A percentile compares a stretch with the other conserved stretches of the same genome.
Evolutionary conservation across 768 basidiomycete genomes (phyloP).

Genomic region (Melanogaster broomeanus): DNA sequence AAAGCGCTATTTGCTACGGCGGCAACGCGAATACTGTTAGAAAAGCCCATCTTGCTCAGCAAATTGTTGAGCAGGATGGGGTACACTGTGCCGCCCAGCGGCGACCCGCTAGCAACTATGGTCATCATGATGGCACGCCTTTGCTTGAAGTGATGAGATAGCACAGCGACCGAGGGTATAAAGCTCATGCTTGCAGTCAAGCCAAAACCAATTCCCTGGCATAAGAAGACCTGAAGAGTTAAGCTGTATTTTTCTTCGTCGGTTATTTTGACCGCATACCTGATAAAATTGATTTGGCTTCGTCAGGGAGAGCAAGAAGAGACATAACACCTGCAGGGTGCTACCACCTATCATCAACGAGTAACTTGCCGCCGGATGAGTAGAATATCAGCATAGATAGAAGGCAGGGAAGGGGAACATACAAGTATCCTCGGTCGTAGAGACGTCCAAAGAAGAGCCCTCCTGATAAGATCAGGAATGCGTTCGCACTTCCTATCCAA

Average conservation of each 20-base stretch:
- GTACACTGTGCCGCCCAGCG: no score
- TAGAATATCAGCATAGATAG: neutral
- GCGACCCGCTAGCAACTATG: no score
- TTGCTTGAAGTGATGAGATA: constrained; percentile 47
- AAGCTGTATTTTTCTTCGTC: constrained; percentile 29
- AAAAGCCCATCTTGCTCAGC: no score
- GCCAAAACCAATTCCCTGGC: constrained; percentile 43
- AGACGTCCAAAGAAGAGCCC: constrained; percentile 51
- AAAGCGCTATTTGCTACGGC: no score
- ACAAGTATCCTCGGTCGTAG: constrained; percentile 56
- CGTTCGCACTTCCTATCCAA: constrained; percentile 52
- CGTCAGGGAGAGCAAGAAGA: constrained; percentile 49
- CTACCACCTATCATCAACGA: constrained; percentile 46
- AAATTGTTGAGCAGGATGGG: no score
- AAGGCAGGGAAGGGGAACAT: constrained; percentile 5
- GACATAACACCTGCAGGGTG: constrained; percentile 41
- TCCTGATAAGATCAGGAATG: constrained; percentile 43
- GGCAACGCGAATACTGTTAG: no score
- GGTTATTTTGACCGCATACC: constrained; percentile 37
- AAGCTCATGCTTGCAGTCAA: constrained; percentile 54
- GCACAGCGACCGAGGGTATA: constrained; percentile 47
- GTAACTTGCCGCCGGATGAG: constrained; percentile 31
- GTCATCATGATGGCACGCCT: constrained; percentile 44
- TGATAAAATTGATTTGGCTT: constrained; percentile 42
- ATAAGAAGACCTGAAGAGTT: constrained; percentile 37